A percentile compares a stretch with the other conserved stretches of the same genome.
Evolutionary conservation across 2,329 filamentous ascomycete species (phyloP).

Genomic region (Microascus cirrosus): DNA sequence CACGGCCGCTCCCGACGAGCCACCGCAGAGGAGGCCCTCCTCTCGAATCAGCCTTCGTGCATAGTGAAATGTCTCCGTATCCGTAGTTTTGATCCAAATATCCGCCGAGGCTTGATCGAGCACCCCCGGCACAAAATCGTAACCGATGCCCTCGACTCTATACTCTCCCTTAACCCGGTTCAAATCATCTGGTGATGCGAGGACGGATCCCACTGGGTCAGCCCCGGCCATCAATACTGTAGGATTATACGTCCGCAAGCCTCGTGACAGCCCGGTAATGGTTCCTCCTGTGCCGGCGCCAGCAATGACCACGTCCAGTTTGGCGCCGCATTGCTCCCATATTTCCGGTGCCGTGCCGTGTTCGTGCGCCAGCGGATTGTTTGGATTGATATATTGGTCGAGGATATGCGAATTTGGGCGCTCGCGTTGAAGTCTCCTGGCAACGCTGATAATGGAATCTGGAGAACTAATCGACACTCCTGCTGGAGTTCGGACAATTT

Average conservation of each 20-base stretch:
- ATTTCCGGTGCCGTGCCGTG: slow-evolving; percentile 92
- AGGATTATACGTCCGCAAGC: slow-evolving; percentile 76
- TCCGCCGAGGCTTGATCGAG: slow-evolving; percentile 71
- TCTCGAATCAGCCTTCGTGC: slow-evolving; percentile 71
- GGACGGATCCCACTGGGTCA: slow-evolving; percentile 83
- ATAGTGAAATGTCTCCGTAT: slow-evolving; percentile 80
- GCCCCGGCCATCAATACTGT: slow-evolving; percentile 83
- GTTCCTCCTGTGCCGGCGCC: slow-evolving; percentile 94
- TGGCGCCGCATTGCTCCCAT: slow-evolving; percentile 79
- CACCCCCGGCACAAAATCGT: slow-evolving; percentile 95
- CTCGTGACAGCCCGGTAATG: slow-evolving; percentile 78
- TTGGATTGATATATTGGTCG: slow-evolving; percentile 84
- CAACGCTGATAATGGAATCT: slow-evolving; percentile 94
- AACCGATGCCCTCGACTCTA: slow-evolving; percentile 97
- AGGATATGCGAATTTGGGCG: slow-evolving; percentile 94
- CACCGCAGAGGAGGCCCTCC: too few species aligned
- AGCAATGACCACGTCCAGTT: slow-evolving; percentile 72
- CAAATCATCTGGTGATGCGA: slow-evolving; percentile 68
- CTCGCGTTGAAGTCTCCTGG: slow-evolving; percentile 80
- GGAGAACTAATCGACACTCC: slow-evolving; percentile 90
- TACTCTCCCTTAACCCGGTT: slow-evolving; percentile 82
- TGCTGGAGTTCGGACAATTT: slow-evolving; percentile 92
- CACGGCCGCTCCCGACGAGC: too few species aligned
- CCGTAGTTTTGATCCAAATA: slow-evolving; percentile 97
- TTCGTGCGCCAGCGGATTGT: slow-evolving; percentile 93